Percentiles rank a stretch among this genome's conserved stretches.
Conservation (phyloP, 148 eudicot species). For the Heliosperma pusillum region DNA sequence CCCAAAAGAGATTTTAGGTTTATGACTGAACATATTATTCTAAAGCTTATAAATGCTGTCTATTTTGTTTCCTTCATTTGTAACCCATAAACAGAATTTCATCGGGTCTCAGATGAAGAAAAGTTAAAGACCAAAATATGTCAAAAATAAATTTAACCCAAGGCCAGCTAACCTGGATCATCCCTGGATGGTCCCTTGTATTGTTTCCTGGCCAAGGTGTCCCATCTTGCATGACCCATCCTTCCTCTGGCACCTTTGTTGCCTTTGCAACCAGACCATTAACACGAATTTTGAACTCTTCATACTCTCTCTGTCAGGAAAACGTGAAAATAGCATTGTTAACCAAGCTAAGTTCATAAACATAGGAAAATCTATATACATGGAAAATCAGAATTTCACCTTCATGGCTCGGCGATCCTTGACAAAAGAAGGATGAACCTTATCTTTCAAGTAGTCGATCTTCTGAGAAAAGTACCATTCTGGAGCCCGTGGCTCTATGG, state of each 20-base stretch:
- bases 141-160: not conserved
- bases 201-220: conserved; percentile 98
- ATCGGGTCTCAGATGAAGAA: not conserved
- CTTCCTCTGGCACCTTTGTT: conserved; percentile 92
- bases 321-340: not conserved
- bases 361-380: not conserved
- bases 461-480: conserved; percentile 92
- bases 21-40: not conserved
- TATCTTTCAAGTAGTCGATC: conserved; percentile 78
- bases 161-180: conserved; percentile 66
- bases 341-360: not conserved
- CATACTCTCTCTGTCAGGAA: conserved; percentile 76
- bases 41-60: not conserved
- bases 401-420: conserved; percentile 95
- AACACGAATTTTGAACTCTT: conserved; percentile 82
- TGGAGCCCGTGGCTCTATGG: conserved; percentile 89
- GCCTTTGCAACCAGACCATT: conserved; percentile 85
- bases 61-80: not conserved
- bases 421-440: conserved; percentile 83
- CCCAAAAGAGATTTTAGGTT: not conserved
- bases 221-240: conserved; percentile 99
- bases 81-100: not conserved
- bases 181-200: conserved; percentile 96
- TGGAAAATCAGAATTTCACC: conserved; percentile 33
- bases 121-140: not conserved